Percentiles rank a stretch among this genome's conserved stretches.
These are phyloP conservation scores for Talaromyces albobiverticillius DNA, from an alignment of 2,329 filamentous ascomycete genomes.

Conservation along the genomic window DNA sequence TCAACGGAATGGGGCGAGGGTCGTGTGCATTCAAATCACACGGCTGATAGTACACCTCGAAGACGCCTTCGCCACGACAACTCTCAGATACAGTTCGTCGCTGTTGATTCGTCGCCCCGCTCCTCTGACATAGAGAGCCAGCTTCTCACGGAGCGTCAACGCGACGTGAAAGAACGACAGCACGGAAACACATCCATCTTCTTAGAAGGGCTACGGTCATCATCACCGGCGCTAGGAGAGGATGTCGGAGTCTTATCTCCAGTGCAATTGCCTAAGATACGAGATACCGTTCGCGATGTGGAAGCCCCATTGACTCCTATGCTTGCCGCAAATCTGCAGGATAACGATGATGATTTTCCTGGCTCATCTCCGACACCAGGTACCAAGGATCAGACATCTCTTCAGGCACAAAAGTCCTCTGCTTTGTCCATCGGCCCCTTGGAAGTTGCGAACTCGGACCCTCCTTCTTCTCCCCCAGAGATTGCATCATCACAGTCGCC, in stretches of 20 bases:
- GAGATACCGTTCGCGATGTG: constrained; percentile 21
- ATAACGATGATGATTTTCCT: constrained; percentile 45
- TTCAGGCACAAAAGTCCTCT: constrained; percentile 29
- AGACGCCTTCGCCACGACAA: constrained; percentile 70
- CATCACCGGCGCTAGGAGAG: constrained; percentile 29
- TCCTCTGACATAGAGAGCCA: constrained; percentile 60
- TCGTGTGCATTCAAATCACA: constrained; percentile 25
- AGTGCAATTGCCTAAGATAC: constrained; percentile 26
- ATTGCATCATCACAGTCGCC: constrained; percentile 1
- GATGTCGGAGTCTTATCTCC: constrained; percentile 25
- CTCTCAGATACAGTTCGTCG: constrained; percentile 75
- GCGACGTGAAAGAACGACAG: constrained; percentile 72
- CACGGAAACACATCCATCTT: constrained; percentile 60
- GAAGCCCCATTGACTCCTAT: constrained; percentile 42
- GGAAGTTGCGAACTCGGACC: constrained; percentile 24
- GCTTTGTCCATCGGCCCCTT: constrained; percentile 31
- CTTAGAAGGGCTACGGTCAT: constrained; percentile 65
- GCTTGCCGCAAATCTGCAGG: constrained; percentile 32
- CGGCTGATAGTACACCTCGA: constrained; percentile 41
- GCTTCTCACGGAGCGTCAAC: constrained; percentile 73
- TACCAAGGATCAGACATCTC: constrained; percentile 30
- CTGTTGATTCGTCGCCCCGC: constrained; percentile 61
- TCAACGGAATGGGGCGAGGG: constrained; percentile 16
- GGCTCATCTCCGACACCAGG: constrained; percentile 54
- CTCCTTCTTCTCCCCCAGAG: constrained; percentile 37